Base-by-base conservation (phyloP, 1,284 basidiomycete genomes). In the Coriolopsis trogii region DNA sequence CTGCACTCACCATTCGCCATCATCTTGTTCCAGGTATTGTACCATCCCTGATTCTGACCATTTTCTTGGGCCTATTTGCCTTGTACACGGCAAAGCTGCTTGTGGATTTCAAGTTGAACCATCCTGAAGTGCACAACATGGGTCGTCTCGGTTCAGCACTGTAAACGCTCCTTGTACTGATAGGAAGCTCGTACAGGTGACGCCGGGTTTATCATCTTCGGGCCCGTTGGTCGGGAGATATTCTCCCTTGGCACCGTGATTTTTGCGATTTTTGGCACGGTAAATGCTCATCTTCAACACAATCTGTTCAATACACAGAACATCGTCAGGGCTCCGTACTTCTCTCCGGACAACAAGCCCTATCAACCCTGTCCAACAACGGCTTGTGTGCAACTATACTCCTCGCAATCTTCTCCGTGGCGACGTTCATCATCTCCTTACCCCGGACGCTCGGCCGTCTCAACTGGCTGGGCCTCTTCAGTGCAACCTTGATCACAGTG, bases 71-170 rank as follows among this genome's bases (percentile, higher is more conserved):
- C n/a, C 58, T 74, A 6, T 80, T 81, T 55, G 80, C 71, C 4
- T 63, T 78, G 4, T 80, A 75, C 57, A 82, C 80, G 10, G 75
- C 79, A 2, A 81, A 81, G 56, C 63, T 81, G 5, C 67, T 81
- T 25, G 73, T 82, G 42, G 75, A 80, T 62, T 82, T 84, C 72
- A 83, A 82, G 65, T 52, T 80, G 15, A 79, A 79, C 51, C 80
- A 83, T 58, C 79, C 77, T 1, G 3, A 70, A 23, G 79, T 81
- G 4, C 81, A 84, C 56, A 81, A 71, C 53, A 81, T 82, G 76
- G 79, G 71, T 68, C 55, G 39, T 58, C 29, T 6, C 13, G 33
- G n/a, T 34, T 8, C n/a, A 16, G 4, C 4, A n/a, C 7, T 16
- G 0, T 24, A 21, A 16, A 21, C 24, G 3, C 36, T 25, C 36